Conservation (phyloP, 2,329 filamentous ascomycete species). For the Cadophora sp. region DNA sequence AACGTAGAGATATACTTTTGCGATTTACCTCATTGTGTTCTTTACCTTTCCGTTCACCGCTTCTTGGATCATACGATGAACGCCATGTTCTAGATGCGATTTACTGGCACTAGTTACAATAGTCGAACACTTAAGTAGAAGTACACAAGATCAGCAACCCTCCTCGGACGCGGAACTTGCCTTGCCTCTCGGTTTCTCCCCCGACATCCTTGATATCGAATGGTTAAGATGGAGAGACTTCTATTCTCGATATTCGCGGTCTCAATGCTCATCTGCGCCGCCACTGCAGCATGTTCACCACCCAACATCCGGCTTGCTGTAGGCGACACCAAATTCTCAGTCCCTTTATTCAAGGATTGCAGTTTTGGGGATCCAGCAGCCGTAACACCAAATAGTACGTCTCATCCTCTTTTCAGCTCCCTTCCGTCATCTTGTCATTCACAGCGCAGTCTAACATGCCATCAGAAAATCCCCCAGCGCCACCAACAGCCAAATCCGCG, state of each 20-base stretch:
- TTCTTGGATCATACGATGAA: too few relatives aligned
- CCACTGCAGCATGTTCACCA: slow-evolving; percentile 22
- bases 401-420: background rate
- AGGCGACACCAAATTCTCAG: slow-evolving; percentile 17
- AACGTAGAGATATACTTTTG: too few relatives aligned
- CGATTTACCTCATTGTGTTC: too few relatives aligned
- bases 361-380: slow-evolving; percentile 18
- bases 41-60: too few relatives aligned
- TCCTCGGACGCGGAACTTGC: too few relatives aligned
- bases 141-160: too few relatives aligned
- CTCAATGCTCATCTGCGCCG: background rate
- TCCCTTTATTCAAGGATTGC: slow-evolving; percentile 30
- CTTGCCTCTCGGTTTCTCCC: background rate
- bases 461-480: slow-evolving; percentile 11
- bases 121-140: too few relatives aligned
- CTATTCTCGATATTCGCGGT: background rate
- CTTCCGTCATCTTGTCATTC: background rate
- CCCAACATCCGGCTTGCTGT: slow-evolving; percentile 20
- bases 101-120: background rate
- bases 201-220: background rate
- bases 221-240: background rate
- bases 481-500: slow-evolving; percentile 15
- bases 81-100: too few relatives aligned
- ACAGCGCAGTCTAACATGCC: background rate
- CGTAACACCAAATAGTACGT: slow-evolving; percentile 23